Conservation (phyloP, 305 asterid species). For the Fraxinus sp. region DNA sequence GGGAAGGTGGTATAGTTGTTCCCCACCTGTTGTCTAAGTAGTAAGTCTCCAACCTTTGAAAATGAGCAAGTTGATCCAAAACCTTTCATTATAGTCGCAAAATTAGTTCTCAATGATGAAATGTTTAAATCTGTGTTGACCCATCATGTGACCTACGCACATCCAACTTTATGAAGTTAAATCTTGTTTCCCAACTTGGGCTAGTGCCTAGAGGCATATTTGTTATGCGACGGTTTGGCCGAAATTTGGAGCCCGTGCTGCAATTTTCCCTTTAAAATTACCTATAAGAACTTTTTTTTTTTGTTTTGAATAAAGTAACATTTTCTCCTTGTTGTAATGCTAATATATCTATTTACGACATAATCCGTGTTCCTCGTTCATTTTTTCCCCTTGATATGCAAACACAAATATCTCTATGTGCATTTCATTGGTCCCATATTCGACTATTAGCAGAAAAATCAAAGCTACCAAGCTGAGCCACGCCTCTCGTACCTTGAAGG, state of each 20-base stretch:
- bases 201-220: not conserved
- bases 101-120: not conserved
- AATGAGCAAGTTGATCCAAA: not conserved
- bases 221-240: not conserved
- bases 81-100: not conserved
- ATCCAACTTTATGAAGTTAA: not conserved
- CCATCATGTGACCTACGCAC: not conserved
- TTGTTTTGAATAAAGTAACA: not conserved
- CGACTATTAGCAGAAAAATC: constrained; percentile 41
- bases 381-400: not conserved
- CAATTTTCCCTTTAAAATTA: not conserved
- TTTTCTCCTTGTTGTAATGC: not conserved
- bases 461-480: constrained; percentile 34
- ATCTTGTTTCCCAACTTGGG: not conserved
- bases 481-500: constrained; percentile 59
- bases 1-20: not conserved
- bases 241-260: not conserved
- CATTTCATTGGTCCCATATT: not conserved
- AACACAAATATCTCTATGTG: not conserved
- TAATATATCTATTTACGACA: not conserved
- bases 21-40: not conserved
- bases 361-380: not conserved
- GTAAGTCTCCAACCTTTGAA: not conserved
- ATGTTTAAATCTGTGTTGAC: not conserved
- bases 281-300: not conserved